Conservation (phyloP, 2,329 filamentous ascomycete species). For the Orbilia javanica region DNA sequence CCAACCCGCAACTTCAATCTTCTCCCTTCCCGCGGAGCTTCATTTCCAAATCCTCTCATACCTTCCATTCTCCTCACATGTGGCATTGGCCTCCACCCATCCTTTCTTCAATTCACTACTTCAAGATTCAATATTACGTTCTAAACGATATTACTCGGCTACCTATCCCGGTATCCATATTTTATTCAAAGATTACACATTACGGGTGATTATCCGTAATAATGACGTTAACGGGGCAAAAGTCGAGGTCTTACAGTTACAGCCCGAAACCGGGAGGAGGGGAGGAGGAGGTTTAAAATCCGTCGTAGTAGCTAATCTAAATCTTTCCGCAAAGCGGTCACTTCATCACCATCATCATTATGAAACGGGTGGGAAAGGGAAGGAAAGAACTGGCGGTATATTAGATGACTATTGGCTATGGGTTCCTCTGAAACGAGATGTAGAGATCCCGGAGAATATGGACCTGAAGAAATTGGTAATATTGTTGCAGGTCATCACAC, state of each 20-base stretch:
- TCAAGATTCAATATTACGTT: not conserved
- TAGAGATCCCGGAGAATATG: not conserved
- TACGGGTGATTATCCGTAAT: not conserved
- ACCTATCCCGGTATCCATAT: not conserved
- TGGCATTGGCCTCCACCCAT: not conserved
- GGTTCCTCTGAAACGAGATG: not conserved
- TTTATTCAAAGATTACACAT: not conserved
- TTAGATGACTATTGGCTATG: constrained; percentile 1
- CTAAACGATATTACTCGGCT: not conserved
- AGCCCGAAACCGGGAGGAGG: not conserved
- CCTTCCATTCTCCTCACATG: constrained; percentile 5
- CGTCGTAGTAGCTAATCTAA: not conserved
- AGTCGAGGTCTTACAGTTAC: not conserved
- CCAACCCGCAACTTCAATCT: not conserved
- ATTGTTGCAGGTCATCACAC: not conserved
- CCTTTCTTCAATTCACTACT: not conserved
- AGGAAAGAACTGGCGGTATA: not conserved
- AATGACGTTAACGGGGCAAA: not conserved
- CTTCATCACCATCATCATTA: not conserved
- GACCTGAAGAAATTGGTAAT: constrained; percentile 1
- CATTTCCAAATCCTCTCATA: constrained; percentile 29
- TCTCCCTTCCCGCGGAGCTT: constrained; percentile 14
- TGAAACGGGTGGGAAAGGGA: not conserved
- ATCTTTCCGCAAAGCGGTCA: not conserved
- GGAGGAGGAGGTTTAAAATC: not conserved